phyloP scores from a whole-genome alignment of 129 eudicot species.

The Helianthus tuberosus region DNA sequence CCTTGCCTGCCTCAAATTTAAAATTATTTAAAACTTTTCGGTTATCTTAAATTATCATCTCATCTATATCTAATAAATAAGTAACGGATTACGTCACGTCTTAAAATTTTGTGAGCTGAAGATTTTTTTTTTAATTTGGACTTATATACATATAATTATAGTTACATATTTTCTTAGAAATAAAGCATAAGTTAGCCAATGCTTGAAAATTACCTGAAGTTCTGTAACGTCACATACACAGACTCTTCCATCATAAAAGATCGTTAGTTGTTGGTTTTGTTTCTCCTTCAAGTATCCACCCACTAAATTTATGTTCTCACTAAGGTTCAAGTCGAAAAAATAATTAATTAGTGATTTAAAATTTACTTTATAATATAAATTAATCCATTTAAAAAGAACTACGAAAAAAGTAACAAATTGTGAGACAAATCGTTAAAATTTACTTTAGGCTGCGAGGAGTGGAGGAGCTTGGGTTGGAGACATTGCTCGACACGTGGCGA shows the following conservation, averaged over 20 bases:
- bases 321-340: background rate
- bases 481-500: no score
- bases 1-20: constrained; percentile 43
- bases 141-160: no score
- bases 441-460: no score
- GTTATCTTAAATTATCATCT: no score
- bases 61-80: no score
- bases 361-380: background rate
- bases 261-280: constrained; percentile 45
- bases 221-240: constrained; percentile 59
- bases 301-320: constrained; percentile 10
- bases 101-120: no score
- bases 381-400: background rate
- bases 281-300: constrained; percentile 18
- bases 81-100: no score
- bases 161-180: no score
- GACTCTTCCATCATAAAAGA: constrained; percentile 52
- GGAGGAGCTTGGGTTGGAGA: no score
- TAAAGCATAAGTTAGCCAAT: background rate
- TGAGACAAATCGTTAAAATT: no score
- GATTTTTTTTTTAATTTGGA: no score
- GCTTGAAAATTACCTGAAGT: constrained; percentile 41
- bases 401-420: background rate
- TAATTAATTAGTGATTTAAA: background rate
- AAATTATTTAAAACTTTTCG: no score